Evolutionary conservation across 495 filamentous ascomycete species (phyloP), one percentile per base, ranked within the genome.

Genomic region (Penicillium bialowiezense): DNA sequence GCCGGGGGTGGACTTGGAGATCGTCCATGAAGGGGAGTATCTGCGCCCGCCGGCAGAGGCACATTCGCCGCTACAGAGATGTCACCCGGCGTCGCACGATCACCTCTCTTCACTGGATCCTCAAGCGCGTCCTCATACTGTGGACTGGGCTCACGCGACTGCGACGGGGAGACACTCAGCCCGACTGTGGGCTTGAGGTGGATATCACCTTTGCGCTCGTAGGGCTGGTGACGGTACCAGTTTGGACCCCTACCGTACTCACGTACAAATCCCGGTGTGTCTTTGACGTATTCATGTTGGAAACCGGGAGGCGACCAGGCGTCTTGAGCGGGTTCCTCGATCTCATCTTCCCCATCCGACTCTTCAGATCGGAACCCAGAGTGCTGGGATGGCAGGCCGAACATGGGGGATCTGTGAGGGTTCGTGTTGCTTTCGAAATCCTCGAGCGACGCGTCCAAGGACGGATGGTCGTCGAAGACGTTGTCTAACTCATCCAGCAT

Each of bases 291-390:
- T 32, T 76, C 71, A 55, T 72, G 69, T 65, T 79, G 64, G 39
- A 71, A 79, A 3, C 78, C 80, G 0, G 84, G 84, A 26, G 84
- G 84, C 35, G 78, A 79, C 79, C 80, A 85, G 32, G 73, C 76
- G 15, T 73, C 76, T 18, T 41, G 45, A 3, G 62, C 55, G 1
- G 56, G 45, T 1, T 48, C 45, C 34, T 48, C 61, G 10, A 71
- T 67, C 13, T 74, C 71, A 6, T 67, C 68, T 2, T 70, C 52
- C 35, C 71, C 72, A 26, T 48, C 78, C 24, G 80, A 82, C 35
- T 81, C 76, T 41, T 82, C 81, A 6, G 79, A 86, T 57, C 83
- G 80, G 72, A 89, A 90, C 35, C 85, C 88, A 38, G 86, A 90
- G 70, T 88, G 86, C 62, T 86, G 79, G 20, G 84, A 85, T 13